Evolutionary conservation across 2,329 filamentous ascomycete species (phyloP).

Genomic region (Fusarium lateritium): DNA sequence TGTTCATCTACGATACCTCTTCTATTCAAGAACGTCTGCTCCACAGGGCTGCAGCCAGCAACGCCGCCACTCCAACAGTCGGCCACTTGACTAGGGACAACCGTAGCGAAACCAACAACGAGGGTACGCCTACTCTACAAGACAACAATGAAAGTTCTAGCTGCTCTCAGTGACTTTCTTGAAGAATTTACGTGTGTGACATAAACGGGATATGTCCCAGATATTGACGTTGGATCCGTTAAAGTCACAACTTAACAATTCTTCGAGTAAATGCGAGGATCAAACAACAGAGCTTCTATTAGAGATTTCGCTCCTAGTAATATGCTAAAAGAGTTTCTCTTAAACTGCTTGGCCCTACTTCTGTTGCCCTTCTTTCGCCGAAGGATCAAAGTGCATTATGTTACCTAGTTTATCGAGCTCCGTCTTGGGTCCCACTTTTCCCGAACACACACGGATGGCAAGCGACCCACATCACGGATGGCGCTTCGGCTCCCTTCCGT

Average conservation of each 20-base stretch:
- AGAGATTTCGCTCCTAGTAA: too few species aligned
- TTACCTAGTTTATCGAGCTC: neutral
- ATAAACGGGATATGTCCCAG: too few species aligned
- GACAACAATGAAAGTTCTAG: neutral
- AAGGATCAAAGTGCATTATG: neutral
- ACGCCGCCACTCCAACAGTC: neutral
- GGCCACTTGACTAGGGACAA: neutral
- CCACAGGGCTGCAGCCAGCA: neutral
- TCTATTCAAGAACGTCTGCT: slow-evolving; percentile 18
- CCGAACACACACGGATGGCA: slow-evolving; percentile 1
- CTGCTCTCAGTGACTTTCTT: neutral
- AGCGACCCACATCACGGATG: slow-evolving; percentile 13
- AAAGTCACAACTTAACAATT: too few species aligned
- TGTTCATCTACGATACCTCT: slow-evolving; percentile 18
- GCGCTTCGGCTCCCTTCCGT: neutral
- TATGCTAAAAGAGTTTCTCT: too few species aligned
- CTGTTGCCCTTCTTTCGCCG: too few species aligned
- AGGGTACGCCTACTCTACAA: neutral
- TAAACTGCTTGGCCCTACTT: too few species aligned
- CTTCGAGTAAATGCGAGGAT: too few species aligned
- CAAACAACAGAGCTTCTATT: too few species aligned
- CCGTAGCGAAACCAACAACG: neutral
- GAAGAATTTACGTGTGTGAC: too few species aligned
- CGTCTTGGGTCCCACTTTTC: slow-evolving; percentile 6
- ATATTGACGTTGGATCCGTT: too few species aligned